Conservation (phyloP, 2,329 filamentous ascomycete species). For the Talaromyces atroroseus region DNA sequence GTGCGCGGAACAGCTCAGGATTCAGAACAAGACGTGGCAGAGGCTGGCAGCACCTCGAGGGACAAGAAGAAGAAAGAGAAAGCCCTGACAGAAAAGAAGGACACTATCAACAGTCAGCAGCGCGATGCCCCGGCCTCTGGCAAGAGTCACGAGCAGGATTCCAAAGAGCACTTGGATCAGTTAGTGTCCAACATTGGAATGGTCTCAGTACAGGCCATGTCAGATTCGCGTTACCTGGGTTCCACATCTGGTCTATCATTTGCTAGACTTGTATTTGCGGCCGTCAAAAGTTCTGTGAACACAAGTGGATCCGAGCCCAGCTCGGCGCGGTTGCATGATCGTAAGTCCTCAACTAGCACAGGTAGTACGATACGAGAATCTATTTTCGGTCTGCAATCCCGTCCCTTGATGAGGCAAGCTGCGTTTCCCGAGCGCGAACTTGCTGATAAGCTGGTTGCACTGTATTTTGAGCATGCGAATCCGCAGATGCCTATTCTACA, state of each 20-base stretch:
- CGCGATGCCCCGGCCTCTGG: constrained; percentile 30
- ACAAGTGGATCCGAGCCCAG: constrained; percentile 57
- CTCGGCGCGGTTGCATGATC: constrained; percentile 55
- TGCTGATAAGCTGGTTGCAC: constrained; percentile 64
- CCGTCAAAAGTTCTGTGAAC: constrained; percentile 71
- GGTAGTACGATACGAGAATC: constrained; percentile 88
- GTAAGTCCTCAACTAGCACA: constrained; percentile 47
- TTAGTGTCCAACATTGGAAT: constrained; percentile 66
- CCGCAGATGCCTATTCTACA: constrained; percentile 93
- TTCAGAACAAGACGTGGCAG: constrained; percentile 21
- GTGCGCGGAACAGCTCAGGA: constrained; percentile 19
- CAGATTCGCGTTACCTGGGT: constrained; percentile 74
- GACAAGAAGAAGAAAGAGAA: constrained; percentile 18
- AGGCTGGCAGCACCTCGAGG: neutral
- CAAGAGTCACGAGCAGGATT: constrained; percentile 46
- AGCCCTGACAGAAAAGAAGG: constrained; percentile 9
- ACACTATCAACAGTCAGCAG: constrained; percentile 11
- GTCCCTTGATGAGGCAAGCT: constrained; percentile 78
- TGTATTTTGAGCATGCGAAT: constrained; percentile 96
- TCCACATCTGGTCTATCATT: constrained; percentile 90
- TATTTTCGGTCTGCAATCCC: constrained; percentile 93
- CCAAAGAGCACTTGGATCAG: constrained; percentile 57
- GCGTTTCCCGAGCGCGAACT: constrained; percentile 74
- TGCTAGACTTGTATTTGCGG: constrained; percentile 87
- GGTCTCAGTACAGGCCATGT: constrained; percentile 70